Conservation (phyloP, 768 basidiomycete genomes). For the Cystobasidium ongulense region DNA sequence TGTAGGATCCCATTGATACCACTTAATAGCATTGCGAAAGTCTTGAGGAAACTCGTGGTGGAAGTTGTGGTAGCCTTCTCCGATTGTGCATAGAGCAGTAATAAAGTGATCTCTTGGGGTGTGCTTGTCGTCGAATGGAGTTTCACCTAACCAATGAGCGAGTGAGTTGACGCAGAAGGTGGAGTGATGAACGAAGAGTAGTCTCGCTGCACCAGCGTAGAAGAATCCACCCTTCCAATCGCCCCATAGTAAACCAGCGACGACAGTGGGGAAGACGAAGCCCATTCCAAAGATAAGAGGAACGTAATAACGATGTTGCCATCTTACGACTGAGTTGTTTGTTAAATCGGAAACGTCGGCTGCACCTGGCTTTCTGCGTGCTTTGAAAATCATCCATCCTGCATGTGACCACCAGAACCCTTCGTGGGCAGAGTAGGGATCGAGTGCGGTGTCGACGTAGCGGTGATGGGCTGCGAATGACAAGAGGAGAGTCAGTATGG, state of each 20-base stretch:
- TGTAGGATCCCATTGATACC: constrained; percentile 43
- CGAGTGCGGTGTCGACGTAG: constrained; percentile 74
- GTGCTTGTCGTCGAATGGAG: constrained; percentile 72
- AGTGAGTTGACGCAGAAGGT: constrained; percentile 84
- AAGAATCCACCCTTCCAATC: constrained; percentile 69
- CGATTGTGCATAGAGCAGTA: constrained; percentile 74
- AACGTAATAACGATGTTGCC: constrained; percentile 71
- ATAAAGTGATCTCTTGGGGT: constrained; percentile 65
- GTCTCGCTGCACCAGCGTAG: constrained; percentile 65
- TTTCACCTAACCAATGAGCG: constrained; percentile 71
- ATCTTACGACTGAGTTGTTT: constrained; percentile 61
- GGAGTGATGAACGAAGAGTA: constrained; percentile 74
- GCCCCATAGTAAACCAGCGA: constrained; percentile 64
- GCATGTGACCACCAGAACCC: constrained; percentile 72
- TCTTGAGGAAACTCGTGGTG: constrained; percentile 71
- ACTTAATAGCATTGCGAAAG: constrained; percentile 61
- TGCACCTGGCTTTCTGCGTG: constrained; percentile 60
- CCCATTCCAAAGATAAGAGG: constrained; percentile 59
- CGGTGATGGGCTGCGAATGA: constrained; percentile 43
- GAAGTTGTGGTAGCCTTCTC: constrained; percentile 84
- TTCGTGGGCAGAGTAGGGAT: constrained; percentile 72
- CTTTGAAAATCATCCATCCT: constrained; percentile 76
- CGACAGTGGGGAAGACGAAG: constrained; percentile 58
- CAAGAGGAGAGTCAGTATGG: background rate
- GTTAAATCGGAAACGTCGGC: constrained; percentile 66